These are phyloP conservation scores for Breynia disticha DNA, from an alignment of 441 rosid species.

Conservation along the genomic window DNA sequence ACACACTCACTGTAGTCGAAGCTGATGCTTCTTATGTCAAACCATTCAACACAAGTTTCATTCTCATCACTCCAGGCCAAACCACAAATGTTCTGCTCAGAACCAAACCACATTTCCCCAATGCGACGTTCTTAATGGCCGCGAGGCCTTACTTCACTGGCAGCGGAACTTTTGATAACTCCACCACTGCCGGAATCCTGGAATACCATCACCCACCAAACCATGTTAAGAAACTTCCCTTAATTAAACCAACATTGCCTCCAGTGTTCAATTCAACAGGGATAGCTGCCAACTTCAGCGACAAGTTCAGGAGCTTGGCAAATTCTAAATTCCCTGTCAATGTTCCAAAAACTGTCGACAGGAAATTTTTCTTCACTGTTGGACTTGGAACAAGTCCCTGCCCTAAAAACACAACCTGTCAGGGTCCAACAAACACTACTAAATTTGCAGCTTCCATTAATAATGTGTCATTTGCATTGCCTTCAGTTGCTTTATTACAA, in stretches of 20 bases:
- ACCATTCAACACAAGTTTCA: conserved; percentile 12
- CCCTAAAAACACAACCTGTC: conserved; percentile 43
- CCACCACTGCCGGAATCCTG: conserved; percentile 13
- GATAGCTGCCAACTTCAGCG: conserved; percentile 27
- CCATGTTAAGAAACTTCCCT: background rate
- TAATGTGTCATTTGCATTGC: conserved; percentile 44
- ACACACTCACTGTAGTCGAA: conserved; percentile 18
- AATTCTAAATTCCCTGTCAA: conserved; percentile 32
- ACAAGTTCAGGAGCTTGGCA: conserved; percentile 36
- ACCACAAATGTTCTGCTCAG: conserved; percentile 22
- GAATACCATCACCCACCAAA: conserved; percentile 6
- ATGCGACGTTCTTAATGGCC: conserved; percentile 14
- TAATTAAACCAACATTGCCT: conserved; percentile 32
- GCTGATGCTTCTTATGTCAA: conserved; percentile 25
- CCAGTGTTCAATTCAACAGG: conserved; percentile 33
- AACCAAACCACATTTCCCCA: conserved; percentile 6
- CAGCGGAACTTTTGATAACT: conserved; percentile 14
- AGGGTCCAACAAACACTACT: conserved; percentile 48
- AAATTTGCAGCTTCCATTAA: conserved; percentile 48
- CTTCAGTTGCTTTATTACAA: conserved; percentile 36
- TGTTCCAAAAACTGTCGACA: conserved; percentile 17
- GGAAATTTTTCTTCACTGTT: conserved; percentile 35
- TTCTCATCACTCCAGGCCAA: conserved; percentile 22
- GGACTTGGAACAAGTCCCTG: conserved; percentile 49
- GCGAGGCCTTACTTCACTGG: conserved; percentile 18